Evolutionary conservation across 306 rosid species (phyloP).

Genomic region (Cucurbita ficifolia): DNA sequence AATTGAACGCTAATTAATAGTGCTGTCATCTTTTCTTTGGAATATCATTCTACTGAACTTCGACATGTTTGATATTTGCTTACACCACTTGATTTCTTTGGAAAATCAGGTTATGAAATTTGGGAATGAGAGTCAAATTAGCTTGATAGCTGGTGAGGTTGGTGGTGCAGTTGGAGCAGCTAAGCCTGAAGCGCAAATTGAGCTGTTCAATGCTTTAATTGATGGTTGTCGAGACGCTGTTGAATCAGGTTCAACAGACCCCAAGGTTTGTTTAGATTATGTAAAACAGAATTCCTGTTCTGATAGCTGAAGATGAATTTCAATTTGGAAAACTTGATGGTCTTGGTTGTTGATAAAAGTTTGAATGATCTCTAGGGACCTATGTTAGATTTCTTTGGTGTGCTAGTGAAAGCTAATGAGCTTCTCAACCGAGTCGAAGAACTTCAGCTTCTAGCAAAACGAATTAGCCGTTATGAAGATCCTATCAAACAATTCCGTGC

Average conservation of each 20-base stretch:
- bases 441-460: conserved; percentile 83
- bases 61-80: conserved; percentile 3
- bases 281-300: background rate
- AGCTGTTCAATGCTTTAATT: conserved; percentile 65
- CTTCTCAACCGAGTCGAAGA: conserved; percentile 76
- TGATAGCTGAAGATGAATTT: conserved; percentile 2
- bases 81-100: background rate
- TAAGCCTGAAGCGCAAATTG: conserved; percentile 50
- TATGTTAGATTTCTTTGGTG: conserved; percentile 89
- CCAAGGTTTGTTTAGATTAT: conserved; percentile 46
- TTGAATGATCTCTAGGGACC: conserved; percentile 61
- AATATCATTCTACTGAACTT: background rate
- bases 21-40: background rate
- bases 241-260: conserved; percentile 62
- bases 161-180: conserved; percentile 72
- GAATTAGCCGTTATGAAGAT: conserved; percentile 83
- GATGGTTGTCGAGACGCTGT: conserved; percentile 85
- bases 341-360: conserved; percentile 9
- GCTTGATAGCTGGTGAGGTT: conserved; percentile 65
- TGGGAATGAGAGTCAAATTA: conserved; percentile 80
- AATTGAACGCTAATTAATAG: background rate
- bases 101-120: conserved; percentile 67
- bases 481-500: conserved; percentile 89
- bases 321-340: conserved; percentile 3
- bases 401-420: conserved; percentile 86